These are phyloP conservation scores for Pigoraptor vietnamica DNA, from an alignment of 78 protist species.

Conservation along the genomic window DNA sequence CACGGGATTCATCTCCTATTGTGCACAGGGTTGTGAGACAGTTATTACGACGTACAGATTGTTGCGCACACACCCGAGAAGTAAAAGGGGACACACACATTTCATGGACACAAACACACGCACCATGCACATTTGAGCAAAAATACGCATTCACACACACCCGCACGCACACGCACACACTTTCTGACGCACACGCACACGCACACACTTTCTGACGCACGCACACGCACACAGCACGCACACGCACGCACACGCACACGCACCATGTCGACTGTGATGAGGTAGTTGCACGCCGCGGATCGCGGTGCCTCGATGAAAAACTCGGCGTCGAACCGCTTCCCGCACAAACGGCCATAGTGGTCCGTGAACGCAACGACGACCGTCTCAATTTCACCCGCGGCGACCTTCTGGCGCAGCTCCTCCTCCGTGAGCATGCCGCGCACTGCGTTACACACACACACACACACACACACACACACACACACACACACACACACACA, in stretches of 20 bases:
- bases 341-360: constrained; percentile 21
- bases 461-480: too few species aligned
- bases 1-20: constrained; percentile 31
- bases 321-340: constrained; percentile 24
- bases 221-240: not conserved
- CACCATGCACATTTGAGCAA: too few species aligned
- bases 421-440: constrained; percentile 9
- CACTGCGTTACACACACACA: too few species aligned
- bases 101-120: too few species aligned
- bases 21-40: not conserved
- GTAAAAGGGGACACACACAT: too few species aligned
- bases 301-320: constrained; percentile 5
- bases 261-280: constrained; percentile 20
- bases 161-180: too few species aligned
- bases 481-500: too few species aligned
- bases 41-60: too few species aligned
- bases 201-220: not conserved
- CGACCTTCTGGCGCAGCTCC: not conserved
- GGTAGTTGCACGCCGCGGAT: constrained; percentile 28
- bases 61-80: too few species aligned
- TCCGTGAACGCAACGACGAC: constrained; percentile 34
- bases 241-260: not conserved
- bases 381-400: constrained; percentile 17
- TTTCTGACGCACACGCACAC: too few species aligned
- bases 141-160: too few species aligned